Evolutionary conservation across 2,329 filamentous ascomycete species (phyloP).

Genomic region (Hypoxylon sp.): DNA sequence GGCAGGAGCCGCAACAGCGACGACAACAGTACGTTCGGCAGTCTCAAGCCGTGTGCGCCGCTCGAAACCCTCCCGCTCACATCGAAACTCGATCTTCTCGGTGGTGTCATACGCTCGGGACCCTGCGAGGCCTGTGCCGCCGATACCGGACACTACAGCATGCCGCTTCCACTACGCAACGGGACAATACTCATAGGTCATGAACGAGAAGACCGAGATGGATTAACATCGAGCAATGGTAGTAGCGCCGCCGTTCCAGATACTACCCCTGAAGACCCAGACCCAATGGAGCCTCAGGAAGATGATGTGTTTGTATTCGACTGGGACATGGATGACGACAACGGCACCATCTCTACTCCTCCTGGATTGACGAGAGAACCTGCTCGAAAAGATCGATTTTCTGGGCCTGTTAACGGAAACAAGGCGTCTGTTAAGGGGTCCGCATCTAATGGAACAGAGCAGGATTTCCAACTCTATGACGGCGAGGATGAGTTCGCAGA

Average conservation of each 20-base stretch:
- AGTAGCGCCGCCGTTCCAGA: background rate
- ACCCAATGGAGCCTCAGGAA: background rate
- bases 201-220: background rate
- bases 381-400: too few species aligned
- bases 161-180: background rate
- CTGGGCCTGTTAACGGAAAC: background rate
- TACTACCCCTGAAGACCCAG: background rate
- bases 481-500: constrained; percentile 13
- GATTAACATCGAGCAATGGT: background rate
- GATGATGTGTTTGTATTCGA: constrained; percentile 1
- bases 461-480: constrained; percentile 27
- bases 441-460: background rate
- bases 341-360: background rate
- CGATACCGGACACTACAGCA: background rate
- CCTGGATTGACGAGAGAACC: background rate
- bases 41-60: constrained; percentile 2
- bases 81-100: background rate
- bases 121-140: constrained; percentile 18
- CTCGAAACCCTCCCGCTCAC: constrained; percentile 12
- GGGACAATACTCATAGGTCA: background rate
- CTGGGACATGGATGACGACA: background rate
- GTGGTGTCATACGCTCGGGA: constrained; percentile 3
- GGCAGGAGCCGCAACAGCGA: background rate
- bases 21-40: background rate
- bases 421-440: background rate